Evolutionary conservation across 768 basidiomycete genomes (phyloP), one percentile per base, ranked within the genome.

Genomic region (Boletus huronensis): DNA sequence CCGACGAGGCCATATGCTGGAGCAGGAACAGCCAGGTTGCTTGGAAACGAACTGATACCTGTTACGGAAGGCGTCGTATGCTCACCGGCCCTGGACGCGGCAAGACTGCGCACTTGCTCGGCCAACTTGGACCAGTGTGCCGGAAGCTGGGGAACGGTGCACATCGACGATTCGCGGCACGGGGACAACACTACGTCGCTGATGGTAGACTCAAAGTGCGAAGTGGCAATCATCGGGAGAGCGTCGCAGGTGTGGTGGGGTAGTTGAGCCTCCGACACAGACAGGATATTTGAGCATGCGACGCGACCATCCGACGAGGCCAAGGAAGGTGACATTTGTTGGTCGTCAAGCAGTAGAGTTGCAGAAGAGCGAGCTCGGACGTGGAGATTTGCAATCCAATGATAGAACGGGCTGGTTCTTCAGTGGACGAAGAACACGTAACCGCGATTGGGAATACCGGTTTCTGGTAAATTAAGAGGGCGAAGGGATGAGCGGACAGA

Each of bases 281-380:
- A 25, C 48, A 39, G n/a, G 17, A 61, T 70, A 70, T 70, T 70
- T 70, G 69, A 70, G 62, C 25, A 52, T 6, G 26, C 40, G 38
- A 13, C 14, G 43, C 39, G 46, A 46, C 17, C 21, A 9, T 53
- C 51, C 13, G 52, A 40, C 13, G 55, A 48, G 46, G 43, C 70
- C 31, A 56, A 59, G 59, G 66, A 67, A 68, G 70, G 64, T 8
- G 67, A 56, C 63, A 71, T 69, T 60, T 63, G 63, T 58, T 72
- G 69, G 69, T 72, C 25, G 67, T 67, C 67, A 71, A 41, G 68
- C 48, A 60, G 36, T 59, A 53, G 64, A 59, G 54, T 55, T 61
- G 66, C 59, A 67, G 58, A 59, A 58, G 56, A 19, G 29, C 31
- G 31, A 50, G 29, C 5, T 48, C n/a, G 39, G 55, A 56, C 2